Evolutionary conservation across 805 yeast species (phyloP), one percentile per base, ranked within the genome.

Genomic region (Starmerella roubikii): DNA sequence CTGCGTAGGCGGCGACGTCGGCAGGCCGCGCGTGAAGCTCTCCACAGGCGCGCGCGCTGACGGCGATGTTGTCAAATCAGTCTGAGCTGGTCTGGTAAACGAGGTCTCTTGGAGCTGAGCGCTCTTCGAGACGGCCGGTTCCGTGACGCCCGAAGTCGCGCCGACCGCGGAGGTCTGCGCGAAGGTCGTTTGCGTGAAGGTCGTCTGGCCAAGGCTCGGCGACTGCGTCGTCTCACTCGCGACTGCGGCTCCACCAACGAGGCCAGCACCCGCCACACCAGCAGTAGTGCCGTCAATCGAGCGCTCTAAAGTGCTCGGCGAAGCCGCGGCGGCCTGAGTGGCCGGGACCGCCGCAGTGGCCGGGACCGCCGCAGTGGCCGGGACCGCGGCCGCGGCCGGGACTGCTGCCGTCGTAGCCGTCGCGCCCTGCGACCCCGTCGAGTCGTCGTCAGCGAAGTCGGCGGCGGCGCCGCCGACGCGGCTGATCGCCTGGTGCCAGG

Each of bases 401-500:
- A 32, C 43, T 13, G 38, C 22, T 15, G 20, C 30, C n/a, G 44
- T 33, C 11, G 30, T 34, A 26, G 31, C 17, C 21, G 28, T 32
- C 20, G 30, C 32, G 18, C 28, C 29, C 10, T 30, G 32, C 18
- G 23, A 16, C 18, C 30, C 17, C 13, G 37, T 17, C 24, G 15
- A 4, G 30, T 31, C 34, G n/a, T 31, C 33, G 16, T 23, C 49
- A 28, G 45, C 42, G 10, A 35, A 40, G 3, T 40, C 41, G 8
- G 30, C 32, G 11, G 45, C 17, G 57, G 58, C 15, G 16, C 50
- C 46, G 12, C 56, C 38, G 8, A 50, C 53, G 25, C 35, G 32
- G 19, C 35, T 27, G 18, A 61, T 37, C 9, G 65, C 69, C 17
- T 58, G 59, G 52, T 64, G 64, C 76, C 76, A 71, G 6, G 60